phyloP scores from a whole-genome alignment of 805 yeast species.

The Lipomyces yamanashiensis region DNA sequence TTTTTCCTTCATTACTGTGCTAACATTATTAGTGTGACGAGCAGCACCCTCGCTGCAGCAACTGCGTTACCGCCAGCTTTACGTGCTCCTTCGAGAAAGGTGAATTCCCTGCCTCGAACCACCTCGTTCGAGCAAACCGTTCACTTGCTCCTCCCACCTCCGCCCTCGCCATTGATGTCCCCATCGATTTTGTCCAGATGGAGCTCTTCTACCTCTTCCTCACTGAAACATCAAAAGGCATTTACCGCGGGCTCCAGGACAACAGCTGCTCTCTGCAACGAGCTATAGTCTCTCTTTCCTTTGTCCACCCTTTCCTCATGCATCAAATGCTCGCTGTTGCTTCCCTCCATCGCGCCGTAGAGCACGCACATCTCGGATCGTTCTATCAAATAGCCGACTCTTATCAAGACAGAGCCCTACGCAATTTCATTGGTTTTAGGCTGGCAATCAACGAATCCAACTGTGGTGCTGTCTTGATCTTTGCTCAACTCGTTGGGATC shows the following conservation, averaged over 20 bases:
- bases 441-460: background rate
- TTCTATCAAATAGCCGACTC: background rate
- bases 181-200: background rate
- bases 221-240: background rate
- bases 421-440: background rate
- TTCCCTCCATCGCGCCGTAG: background rate
- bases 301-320: background rate
- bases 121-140: background rate
- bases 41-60: background rate
- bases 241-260: background rate
- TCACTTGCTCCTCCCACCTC: background rate
- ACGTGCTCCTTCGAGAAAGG: background rate
- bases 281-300: background rate
- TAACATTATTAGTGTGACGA: background rate
- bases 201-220: background rate
- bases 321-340: background rate
- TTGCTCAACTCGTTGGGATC: background rate
- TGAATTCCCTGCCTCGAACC: background rate
- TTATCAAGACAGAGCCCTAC: background rate
- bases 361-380: background rate
- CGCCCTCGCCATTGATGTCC: background rate
- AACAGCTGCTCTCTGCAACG: background rate
- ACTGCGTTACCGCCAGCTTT: slow-evolving; percentile 4
- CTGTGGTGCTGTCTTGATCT: background rate
- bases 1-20: background rate